Percentiles rank a stretch among this genome's conserved stretches.
phyloP scores from a whole-genome alignment of 208 protist genomes.

The Trypanosoma congolense region DNA sequence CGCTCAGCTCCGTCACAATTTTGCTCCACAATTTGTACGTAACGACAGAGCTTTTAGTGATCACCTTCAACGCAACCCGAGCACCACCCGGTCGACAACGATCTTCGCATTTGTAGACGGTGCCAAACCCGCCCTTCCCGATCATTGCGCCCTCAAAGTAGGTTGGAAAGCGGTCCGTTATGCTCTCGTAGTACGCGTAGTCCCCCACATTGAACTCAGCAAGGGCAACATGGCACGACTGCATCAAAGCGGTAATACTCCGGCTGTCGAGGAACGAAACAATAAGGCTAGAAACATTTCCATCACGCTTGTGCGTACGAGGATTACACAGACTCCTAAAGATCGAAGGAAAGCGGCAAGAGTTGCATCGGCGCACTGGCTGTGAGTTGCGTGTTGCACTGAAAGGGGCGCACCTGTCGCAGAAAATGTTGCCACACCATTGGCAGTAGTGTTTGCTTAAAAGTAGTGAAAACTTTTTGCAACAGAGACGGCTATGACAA shows the following conservation, averaged over 20 bases:
- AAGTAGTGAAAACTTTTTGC: constrained; percentile 31
- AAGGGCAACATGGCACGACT: constrained; percentile 52
- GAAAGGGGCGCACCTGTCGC: constrained; percentile 50
- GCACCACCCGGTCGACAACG: constrained; percentile 19
- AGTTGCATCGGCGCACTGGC: constrained; percentile 43
- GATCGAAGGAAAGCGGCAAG: constrained; percentile 52
- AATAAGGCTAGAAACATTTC: constrained; percentile 34
- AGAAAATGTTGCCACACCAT: constrained; percentile 79
- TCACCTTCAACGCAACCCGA: constrained; percentile 58
- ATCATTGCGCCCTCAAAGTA: constrained; percentile 61
- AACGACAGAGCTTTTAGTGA: constrained; percentile 33
- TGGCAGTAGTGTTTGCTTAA: constrained; percentile 65
- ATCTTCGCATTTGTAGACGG: constrained; percentile 77
- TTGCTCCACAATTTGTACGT: constrained; percentile 40
- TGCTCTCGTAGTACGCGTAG: constrained; percentile 34
- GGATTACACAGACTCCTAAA: constrained; percentile 44
- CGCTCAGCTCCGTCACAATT: constrained; percentile 45
- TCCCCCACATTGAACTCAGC: constrained; percentile 42
- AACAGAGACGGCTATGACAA: constrained; percentile 25
- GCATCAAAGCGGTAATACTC: constrained; percentile 45
- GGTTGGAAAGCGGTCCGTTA: constrained; percentile 60
- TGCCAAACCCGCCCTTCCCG: constrained; percentile 57
- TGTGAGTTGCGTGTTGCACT: constrained; percentile 8
- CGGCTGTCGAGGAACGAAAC: constrained; percentile 41
- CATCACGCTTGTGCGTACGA: constrained; percentile 24